A percentile compares a stretch with the other conserved stretches of the same genome.
These are phyloP conservation scores for Microbotryomycetes sp. DNA, from an alignment of 1,284 basidiomycete genomes.

Conservation along the genomic window DNA sequence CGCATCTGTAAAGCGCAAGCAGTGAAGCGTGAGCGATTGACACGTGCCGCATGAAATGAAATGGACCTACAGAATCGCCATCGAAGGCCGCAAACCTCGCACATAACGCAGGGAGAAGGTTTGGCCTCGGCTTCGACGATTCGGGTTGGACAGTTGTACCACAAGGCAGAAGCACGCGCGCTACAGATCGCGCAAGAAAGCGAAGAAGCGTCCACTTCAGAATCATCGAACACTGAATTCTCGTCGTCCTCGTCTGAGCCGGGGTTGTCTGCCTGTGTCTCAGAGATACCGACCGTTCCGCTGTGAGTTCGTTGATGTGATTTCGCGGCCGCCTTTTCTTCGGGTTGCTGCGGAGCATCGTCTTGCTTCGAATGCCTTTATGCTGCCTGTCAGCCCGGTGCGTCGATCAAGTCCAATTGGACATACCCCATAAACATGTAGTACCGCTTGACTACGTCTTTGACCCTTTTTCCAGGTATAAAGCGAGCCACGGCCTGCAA, in stretches of 20 bases:
- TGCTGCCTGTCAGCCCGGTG: too few relatives aligned
- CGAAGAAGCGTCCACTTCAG: constrained; percentile 14
- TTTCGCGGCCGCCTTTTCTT: constrained; percentile 28
- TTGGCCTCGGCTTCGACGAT: constrained; percentile 24
- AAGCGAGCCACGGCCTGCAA: constrained; percentile 25
- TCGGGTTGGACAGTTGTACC: constrained; percentile 33
- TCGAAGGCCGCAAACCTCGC: constrained; percentile 30
- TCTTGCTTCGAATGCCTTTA: constrained; percentile 26
- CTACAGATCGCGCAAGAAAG: constrained; percentile 32
- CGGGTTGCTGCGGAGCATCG: constrained; percentile 29
- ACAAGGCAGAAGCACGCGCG: constrained; percentile 12
- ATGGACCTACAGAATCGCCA: constrained; percentile 33
- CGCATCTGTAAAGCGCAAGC: constrained; percentile 21
- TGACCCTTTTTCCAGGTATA: constrained; percentile 24
- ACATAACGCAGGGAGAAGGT: constrained; percentile 27
- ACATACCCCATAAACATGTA: constrained; percentile 31
- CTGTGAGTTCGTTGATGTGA: constrained; percentile 9
- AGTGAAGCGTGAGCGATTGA: not conserved
- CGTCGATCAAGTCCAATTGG: too few relatives aligned
- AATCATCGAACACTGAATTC: constrained; percentile 19
- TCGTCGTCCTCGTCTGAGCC: constrained; percentile 19
- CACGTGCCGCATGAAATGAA: not conserved
- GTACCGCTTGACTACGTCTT: constrained; percentile 33
- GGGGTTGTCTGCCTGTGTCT: not conserved
- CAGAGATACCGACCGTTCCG: not conserved